Evolutionary conservation across 805 yeast species (phyloP).

Genomic region (Pichia sporocuriosa): DNA sequence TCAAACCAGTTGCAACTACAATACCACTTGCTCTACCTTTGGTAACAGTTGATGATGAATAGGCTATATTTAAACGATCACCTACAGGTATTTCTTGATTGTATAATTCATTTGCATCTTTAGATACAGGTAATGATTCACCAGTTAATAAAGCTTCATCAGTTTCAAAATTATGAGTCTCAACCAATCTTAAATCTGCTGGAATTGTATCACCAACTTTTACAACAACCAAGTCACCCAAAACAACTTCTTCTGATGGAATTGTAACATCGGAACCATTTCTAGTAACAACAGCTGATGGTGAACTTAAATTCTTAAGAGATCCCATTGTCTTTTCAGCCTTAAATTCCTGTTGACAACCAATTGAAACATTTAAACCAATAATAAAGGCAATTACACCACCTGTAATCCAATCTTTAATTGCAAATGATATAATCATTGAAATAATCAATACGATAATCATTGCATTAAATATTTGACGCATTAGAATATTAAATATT

Average conservation of each 20-base stretch:
- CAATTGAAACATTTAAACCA: conserved; percentile 54
- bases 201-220: conserved; percentile 72
- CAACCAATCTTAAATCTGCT: conserved; percentile 60
- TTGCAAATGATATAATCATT: conserved; percentile 64
- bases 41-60: conserved; percentile 58
- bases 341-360: conserved; percentile 61
- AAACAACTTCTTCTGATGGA: conserved; percentile 59
- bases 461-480: conserved; percentile 75
- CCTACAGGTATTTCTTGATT: conserved; percentile 50
- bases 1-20: conserved; percentile 59
- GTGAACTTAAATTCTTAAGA: conserved; percentile 57
- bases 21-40: conserved; percentile 73
- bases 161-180: conserved; percentile 58
- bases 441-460: conserved; percentile 63
- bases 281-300: conserved; percentile 62
- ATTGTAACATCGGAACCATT: conserved; percentile 50
- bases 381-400: conserved; percentile 73
- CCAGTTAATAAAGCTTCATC: conserved; percentile 90
- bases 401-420: conserved; percentile 74
- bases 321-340: conserved; percentile 81
- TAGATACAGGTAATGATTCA: conserved; percentile 71
- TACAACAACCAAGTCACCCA: conserved; percentile 62
- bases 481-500: conserved; percentile 46
- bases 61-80: conserved; percentile 68
- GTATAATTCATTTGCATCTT: conserved; percentile 39